These are phyloP conservation scores for Stemphylium beticola DNA, from an alignment of 2,329 filamentous ascomycete genomes.

Conservation along the genomic window DNA sequence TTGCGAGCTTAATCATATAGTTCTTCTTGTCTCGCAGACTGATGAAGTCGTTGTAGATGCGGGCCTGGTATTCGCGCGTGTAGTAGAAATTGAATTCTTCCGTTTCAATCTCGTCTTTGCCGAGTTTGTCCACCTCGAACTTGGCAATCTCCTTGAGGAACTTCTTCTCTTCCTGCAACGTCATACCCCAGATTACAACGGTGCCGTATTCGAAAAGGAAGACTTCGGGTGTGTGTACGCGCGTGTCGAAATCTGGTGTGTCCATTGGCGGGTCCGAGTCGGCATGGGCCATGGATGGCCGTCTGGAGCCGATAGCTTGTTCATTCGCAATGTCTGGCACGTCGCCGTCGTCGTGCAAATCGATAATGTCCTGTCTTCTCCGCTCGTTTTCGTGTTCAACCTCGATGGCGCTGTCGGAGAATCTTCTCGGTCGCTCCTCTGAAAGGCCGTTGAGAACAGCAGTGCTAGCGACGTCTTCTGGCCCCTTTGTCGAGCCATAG, in stretches of 20 bases:
- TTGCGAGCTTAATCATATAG: slow-evolving; percentile 97
- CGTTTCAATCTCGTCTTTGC: slow-evolving; percentile 86
- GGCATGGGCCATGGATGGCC: slow-evolving; percentile 36
- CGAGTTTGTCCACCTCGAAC: slow-evolving; percentile 90
- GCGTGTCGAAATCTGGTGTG: slow-evolving; percentile 79
- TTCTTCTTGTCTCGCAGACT: slow-evolving; percentile 90
- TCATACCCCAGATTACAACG: slow-evolving; percentile 98
- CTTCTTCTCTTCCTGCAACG: slow-evolving; percentile 81
- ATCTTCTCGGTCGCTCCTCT: slow-evolving; percentile 65
- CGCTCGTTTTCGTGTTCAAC: slow-evolving; percentile 65
- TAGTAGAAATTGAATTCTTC: slow-evolving; percentile 99
- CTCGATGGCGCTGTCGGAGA: slow-evolving; percentile 74
- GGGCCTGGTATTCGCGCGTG: slow-evolving; percentile 94
- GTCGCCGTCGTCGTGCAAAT: slow-evolving; percentile 58
- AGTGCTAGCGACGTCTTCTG: slow-evolving; percentile 44
- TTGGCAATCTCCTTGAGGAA: slow-evolving; percentile 94
- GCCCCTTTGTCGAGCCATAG: slow-evolving; percentile 63
- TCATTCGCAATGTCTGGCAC: slow-evolving; percentile 33
- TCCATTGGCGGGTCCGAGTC: slow-evolving; percentile 43
- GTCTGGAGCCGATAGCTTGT: slow-evolving; percentile 30
- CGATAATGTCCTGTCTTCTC: slow-evolving; percentile 67
- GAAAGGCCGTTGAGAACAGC: slow-evolving; percentile 36
- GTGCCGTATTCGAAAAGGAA: slow-evolving; percentile 98
- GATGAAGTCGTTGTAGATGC: slow-evolving; percentile 99
- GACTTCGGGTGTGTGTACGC: slow-evolving; percentile 89